These are phyloP conservation scores for Sonneratia alba DNA, from an alignment of 345 rosid genomes.

Conservation along the genomic window DNA sequence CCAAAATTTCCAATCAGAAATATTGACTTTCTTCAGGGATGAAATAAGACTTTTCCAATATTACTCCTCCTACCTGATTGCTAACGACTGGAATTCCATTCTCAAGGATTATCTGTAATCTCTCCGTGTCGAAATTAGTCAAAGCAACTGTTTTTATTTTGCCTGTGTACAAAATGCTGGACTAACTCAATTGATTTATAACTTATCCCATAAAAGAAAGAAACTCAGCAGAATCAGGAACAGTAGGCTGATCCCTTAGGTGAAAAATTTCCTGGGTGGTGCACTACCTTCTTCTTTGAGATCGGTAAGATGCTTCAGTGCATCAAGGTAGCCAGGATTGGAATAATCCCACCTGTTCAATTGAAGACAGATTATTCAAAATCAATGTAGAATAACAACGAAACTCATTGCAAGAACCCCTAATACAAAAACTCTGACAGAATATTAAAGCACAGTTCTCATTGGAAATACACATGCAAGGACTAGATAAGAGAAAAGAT, in stretches of 20 bases:
- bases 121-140: slow-evolving; percentile 89
- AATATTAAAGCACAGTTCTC: neutral
- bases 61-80: slow-evolving; percentile 57
- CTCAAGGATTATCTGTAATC: slow-evolving; percentile 72
- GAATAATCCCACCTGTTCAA: slow-evolving; percentile 88
- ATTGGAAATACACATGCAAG: neutral
- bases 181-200: slow-evolving; percentile 10
- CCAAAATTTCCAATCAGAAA: neutral
- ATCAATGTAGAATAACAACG: neutral
- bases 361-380: neutral
- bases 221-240: neutral
- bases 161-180: slow-evolving; percentile 37
- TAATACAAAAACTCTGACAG: neutral
- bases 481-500: neutral
- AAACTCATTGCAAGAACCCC: neutral
- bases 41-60: neutral
- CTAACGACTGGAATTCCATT: slow-evolving; percentile 87
- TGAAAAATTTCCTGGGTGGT: neutral
- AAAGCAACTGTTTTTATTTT: slow-evolving; percentile 87
- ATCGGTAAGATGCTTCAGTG: slow-evolving; percentile 76
- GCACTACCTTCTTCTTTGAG: slow-evolving; percentile 73
- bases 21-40: neutral
- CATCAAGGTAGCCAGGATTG: slow-evolving; percentile 80
- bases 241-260: neutral
- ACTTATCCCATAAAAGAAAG: neutral